Evolutionary conservation across 2,329 filamentous ascomycete species (phyloP).

Genomic region (Fusarium humuli): DNA sequence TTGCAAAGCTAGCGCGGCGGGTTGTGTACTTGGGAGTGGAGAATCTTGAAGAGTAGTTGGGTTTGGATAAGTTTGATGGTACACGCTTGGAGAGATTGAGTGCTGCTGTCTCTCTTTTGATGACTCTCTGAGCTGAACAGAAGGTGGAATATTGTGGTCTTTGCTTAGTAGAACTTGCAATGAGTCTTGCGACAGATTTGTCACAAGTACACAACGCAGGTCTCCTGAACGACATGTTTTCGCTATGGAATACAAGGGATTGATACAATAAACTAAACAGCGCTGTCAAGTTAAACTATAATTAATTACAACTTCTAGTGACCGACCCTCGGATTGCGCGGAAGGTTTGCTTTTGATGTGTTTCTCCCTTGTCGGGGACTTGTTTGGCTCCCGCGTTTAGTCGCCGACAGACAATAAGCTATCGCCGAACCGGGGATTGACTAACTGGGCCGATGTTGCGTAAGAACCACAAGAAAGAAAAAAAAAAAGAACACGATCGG

Average conservation of each 20-base stretch:
- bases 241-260: not conserved
- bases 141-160: not conserved
- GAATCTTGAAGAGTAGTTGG: no score
- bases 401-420: conserved; percentile 2
- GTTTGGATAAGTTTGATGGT: not conserved
- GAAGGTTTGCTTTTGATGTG: not conserved
- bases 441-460: no score
- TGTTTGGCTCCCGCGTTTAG: conserved; percentile 10
- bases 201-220: not conserved
- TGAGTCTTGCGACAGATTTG: not conserved
- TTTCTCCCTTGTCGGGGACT: not conserved
- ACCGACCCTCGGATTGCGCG: not conserved
- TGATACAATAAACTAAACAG: not conserved
- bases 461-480: no score
- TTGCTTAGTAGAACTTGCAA: no score
- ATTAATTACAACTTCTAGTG: not conserved
- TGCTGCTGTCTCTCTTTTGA: not conserved
- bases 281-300: rapidly evolving
- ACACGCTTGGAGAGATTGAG: not conserved
- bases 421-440: conserved; percentile 7
- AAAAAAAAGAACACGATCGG: no score
- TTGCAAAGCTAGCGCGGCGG: not conserved
- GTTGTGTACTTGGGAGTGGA: not conserved
- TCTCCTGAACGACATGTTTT: not conserved
- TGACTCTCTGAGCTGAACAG: not conserved